Evolutionary conservation across 2,329 filamentous ascomycete species (phyloP).

Genomic region (Gliomastix tumulicola): DNA sequence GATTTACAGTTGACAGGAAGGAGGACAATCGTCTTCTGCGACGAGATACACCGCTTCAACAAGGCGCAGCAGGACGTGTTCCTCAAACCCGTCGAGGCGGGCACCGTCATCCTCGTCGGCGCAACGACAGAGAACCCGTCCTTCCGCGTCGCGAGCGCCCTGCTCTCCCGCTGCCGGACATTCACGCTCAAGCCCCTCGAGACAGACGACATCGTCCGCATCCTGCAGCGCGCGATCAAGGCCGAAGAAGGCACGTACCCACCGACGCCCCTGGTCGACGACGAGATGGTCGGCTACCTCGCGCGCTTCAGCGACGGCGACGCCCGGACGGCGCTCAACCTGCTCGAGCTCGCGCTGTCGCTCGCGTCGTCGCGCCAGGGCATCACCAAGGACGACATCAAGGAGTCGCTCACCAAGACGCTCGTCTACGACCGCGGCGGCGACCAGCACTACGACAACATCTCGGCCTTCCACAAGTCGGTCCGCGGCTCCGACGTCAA

Average conservation of each 20-base stretch:
- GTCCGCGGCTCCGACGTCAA: conserved; percentile 82
- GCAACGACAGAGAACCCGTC: conserved; percentile 96
- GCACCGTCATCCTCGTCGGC: conserved; percentile 84
- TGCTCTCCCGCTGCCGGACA: conserved; percentile 83
- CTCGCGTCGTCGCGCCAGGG: conserved; percentile 44
- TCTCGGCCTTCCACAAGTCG: conserved; percentile 95
- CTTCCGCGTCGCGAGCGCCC: conserved; percentile 83
- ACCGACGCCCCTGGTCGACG: conserved; percentile 58
- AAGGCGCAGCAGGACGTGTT: conserved; percentile 96
- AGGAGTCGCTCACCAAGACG: conserved; percentile 79
- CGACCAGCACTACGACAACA: conserved; percentile 96
- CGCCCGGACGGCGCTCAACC: conserved; percentile 84
- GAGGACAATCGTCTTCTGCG: conserved; percentile 94
- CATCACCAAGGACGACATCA: conserved; percentile 71
- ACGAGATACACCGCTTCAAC: conserved; percentile 90
- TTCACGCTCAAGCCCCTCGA: conserved; percentile 77
- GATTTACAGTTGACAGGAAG: conserved; percentile 76
- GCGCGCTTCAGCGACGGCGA: conserved; percentile 87
- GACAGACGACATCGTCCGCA: conserved; percentile 63
- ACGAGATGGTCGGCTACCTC: conserved; percentile 73
- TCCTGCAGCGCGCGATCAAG: conserved; percentile 68
- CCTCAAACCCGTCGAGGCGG: conserved; percentile 82
- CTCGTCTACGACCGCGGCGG: conserved; percentile 91
- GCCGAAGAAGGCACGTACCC: conserved; percentile 42
- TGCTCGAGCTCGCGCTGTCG: conserved; percentile 82